Percentiles rank a stretch among this genome's conserved stretches.
These are phyloP conservation scores for Ophiostoma fasciatum DNA, from an alignment of 2,329 filamentous ascomycete species.

Conservation along the genomic window DNA sequence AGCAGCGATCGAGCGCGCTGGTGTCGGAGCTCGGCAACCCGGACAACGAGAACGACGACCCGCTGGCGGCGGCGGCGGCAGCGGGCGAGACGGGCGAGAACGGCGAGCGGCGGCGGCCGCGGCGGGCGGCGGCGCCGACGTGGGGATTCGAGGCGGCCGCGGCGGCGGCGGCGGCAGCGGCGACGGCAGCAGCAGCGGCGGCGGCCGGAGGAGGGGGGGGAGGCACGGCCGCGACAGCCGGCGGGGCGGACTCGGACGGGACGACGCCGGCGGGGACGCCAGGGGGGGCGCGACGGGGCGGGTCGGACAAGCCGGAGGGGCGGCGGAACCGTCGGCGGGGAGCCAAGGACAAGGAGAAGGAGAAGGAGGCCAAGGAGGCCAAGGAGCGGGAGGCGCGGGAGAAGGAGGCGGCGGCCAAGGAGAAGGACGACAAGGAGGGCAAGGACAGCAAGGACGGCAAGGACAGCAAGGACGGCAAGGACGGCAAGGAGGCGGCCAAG, in stretches of 20 bases:
- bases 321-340: constrained; percentile 25
- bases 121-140: constrained; percentile 53
- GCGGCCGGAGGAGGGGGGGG: constrained; percentile 47
- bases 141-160: constrained; percentile 47
- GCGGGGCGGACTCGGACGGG: constrained; percentile 41
- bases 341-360: constrained; percentile 20
- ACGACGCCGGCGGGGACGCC: constrained; percentile 43
- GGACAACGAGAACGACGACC: constrained; percentile 41
- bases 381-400: too few species aligned
- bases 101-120: constrained; percentile 44
- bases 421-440: constrained; percentile 16
- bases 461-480: constrained; percentile 24
- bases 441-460: constrained; percentile 1
- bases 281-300: constrained; percentile 33
- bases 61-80: constrained; percentile 21
- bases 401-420: too few species aligned
- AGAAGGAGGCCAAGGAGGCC: constrained; percentile 19
- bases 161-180: constrained; percentile 11
- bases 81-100: constrained; percentile 37
- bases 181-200: constrained; percentile 31
- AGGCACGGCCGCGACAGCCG: constrained; percentile 28
- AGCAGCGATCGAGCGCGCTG: constrained; percentile 47
- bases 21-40: constrained; percentile 51
- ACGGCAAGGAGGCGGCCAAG: constrained; percentile 15
- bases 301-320: constrained; percentile 10